Evolutionary conservation across 352 stramenopile genomes (phyloP), one percentile per base, ranked within the genome.

Genomic region (Globisporangium abappressorium): DNA sequence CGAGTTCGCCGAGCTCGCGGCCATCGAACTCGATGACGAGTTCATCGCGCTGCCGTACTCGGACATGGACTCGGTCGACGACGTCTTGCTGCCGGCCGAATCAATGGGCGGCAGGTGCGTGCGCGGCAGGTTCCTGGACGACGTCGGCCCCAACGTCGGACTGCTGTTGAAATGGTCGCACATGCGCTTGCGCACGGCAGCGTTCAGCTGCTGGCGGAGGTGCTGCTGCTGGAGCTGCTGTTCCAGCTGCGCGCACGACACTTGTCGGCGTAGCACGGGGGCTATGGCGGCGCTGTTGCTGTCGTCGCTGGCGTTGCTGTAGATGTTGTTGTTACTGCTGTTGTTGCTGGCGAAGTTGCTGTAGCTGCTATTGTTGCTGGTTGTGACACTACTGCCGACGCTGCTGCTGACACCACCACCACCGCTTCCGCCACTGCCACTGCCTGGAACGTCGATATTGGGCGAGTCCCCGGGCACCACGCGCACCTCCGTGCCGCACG

Each of bases 61-160:
- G 30, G 62, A 71, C 59, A 54, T 53, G 30, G 65, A 71, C 0
- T 71, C 66, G 28, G 59, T 71, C 14, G 66, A 71, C 53, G 66
- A 71, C 47, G 64, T 69, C 64, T 71, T 71, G 61, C 66, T 67
- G 30, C 66, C 66, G 14, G 61, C 59, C 22, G 59, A 67, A 43
- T 71, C 66, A 14, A 71, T 64, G 12, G 65, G 66, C 38, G 65
- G 65, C 57, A 70, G 30, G 47, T 65, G 43, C 53, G 66, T 71
- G 51, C 66, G 66, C 59, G 59, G 46, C 26, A 67, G 24, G 38
- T 62, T 63, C 58, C 36, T 18, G 14, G 22, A 64, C 12, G 36
- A 26, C 38, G 5, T 15, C 5, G 46, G 28, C 2, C 12, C 14
- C n/a, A 67, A 12, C 22, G 41, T 30, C 22, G 66, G 34, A 24